Percentiles rank a stretch among this genome's conserved stretches.
These are phyloP conservation scores for Vishniacozyma victoriae DNA, from an alignment of 768 basidiomycete species.

Conservation along the genomic window DNA sequence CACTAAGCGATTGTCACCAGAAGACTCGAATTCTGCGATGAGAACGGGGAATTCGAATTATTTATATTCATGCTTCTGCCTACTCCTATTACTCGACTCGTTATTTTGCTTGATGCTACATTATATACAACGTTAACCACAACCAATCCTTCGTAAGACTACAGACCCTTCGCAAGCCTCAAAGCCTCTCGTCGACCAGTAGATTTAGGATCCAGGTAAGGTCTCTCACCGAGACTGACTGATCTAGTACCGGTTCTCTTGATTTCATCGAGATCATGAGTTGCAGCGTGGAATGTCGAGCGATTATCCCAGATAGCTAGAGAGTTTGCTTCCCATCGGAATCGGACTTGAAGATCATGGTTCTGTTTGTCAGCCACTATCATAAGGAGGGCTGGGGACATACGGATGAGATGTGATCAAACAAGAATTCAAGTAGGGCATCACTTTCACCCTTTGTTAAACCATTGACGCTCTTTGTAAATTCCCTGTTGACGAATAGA, in stretches of 20 bases:
- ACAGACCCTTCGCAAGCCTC: not conserved
- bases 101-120: too few species aligned
- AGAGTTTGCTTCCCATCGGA: constrained; percentile 52
- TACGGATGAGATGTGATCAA: constrained; percentile 51
- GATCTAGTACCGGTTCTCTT: constrained; percentile 52
- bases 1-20: too few species aligned
- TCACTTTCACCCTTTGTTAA: constrained; percentile 56
- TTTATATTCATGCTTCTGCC: too few species aligned
- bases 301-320: constrained; percentile 63
- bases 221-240: constrained; percentile 56
- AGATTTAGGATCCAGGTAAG: constrained; percentile 51
- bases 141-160: too few species aligned
- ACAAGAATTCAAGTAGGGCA: constrained; percentile 43
- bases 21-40: too few species aligned
- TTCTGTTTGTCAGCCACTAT: constrained; percentile 47
- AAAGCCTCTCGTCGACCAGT: constrained; percentile 19
- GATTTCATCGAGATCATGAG: constrained; percentile 20
- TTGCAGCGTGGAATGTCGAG: constrained; percentile 46
- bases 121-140: too few species aligned
- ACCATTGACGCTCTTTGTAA: constrained; percentile 57
- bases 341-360: constrained; percentile 56
- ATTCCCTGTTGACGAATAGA: constrained; percentile 57
- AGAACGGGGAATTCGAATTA: too few species aligned
- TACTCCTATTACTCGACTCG: too few species aligned
- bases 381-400: not conserved